Evolutionary conservation across 495 filamentous ascomycete species (phyloP).

Genomic region (Neurospora africana): DNA sequence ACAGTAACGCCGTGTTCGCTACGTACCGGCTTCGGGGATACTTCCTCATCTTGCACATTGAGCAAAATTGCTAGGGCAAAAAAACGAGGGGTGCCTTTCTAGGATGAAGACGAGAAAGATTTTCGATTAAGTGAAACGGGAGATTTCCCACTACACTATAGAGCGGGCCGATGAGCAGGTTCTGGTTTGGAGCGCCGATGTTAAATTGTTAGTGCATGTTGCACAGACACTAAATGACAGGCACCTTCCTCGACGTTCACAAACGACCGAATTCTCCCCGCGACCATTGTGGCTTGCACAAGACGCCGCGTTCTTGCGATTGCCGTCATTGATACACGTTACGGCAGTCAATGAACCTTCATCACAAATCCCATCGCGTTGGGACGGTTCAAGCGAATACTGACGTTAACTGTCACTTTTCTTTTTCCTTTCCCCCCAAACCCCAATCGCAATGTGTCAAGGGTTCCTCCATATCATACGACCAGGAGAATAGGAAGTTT

Average conservation of each 20-base stretch:
- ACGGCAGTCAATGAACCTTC: neutral
- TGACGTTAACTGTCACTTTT: neutral
- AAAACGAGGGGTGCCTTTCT: neutral
- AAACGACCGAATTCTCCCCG: neutral
- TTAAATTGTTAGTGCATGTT: neutral
- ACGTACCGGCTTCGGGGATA: neutral
- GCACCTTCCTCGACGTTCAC: neutral
- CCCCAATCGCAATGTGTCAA: neutral
- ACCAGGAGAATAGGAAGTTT: neutral
- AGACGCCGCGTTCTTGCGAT: neutral
- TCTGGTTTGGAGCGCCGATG: neutral
- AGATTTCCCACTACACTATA: neutral
- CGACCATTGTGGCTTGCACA: neutral
- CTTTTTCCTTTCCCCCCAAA: neutral
- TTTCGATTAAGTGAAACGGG: neutral
- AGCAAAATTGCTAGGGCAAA: neutral
- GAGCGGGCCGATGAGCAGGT: neutral
- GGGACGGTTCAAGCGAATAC: neutral
- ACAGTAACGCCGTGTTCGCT: neutral
- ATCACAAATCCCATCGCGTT: neutral
- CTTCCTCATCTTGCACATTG: neutral
- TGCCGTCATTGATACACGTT: neutral
- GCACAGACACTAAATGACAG: neutral
- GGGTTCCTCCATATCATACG: neutral
- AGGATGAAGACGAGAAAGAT: neutral